These are phyloP conservation scores for Beauveria scarabaeidicola DNA, from an alignment of 2,329 filamentous ascomycete genomes.

Conservation along the genomic window DNA sequence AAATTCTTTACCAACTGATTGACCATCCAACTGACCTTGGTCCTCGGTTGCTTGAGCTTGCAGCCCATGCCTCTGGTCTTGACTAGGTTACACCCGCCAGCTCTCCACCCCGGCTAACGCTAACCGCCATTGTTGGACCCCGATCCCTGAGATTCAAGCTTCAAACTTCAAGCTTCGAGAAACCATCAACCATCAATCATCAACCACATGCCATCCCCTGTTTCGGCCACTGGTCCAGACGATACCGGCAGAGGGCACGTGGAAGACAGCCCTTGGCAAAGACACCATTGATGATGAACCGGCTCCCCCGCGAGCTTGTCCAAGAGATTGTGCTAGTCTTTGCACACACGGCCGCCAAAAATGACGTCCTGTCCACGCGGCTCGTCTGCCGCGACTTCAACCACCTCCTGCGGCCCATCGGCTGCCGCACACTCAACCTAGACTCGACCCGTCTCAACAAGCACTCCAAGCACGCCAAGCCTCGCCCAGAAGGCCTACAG, in stretches of 20 bases:
- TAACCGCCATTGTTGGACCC: background rate
- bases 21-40: background rate
- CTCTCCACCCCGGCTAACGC: background rate
- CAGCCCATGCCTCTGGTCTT: background rate
- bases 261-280: background rate
- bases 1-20: background rate
- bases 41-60: no score
- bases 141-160: background rate
- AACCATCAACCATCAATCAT: background rate
- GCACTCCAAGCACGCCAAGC: conserved; percentile 24
- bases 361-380: conserved; percentile 34
- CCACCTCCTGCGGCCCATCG: conserved; percentile 34
- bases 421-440: conserved; percentile 39
- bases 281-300: conserved; percentile 28
- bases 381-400: conserved; percentile 43
- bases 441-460: conserved; percentile 41
- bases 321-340: conserved; percentile 36
- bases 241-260: background rate
- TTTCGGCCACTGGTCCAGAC: background rate
- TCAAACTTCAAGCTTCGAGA: background rate
- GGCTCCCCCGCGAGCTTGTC: conserved; percentile 40
- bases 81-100: background rate
- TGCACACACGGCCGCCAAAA: conserved; percentile 34
- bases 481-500: conserved; percentile 32
- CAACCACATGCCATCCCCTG: background rate